Conservation (phyloP, 768 basidiomycete species). For the Tylopilus intermedius region DNA sequence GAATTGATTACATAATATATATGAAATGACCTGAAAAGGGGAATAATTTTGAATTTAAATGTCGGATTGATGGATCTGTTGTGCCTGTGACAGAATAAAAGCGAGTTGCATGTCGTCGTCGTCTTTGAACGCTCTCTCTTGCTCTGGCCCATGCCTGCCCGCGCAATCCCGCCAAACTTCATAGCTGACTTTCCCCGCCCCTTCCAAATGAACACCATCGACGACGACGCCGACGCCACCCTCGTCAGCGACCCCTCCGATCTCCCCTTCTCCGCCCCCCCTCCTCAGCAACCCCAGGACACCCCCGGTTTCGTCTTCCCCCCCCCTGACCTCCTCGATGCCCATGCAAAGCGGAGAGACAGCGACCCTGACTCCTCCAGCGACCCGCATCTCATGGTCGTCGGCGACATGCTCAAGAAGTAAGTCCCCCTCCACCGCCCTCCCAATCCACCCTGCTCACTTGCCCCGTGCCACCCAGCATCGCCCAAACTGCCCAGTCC, state of each 20-base stretch:
- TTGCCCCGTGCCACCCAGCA: constrained; percentile 37
- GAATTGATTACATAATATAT: constrained; percentile 18
- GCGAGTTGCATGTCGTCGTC: constrained; percentile 22
- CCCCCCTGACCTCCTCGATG: constrained; percentile 22
- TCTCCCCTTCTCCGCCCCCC: constrained; percentile 23
- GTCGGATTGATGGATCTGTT: constrained; percentile 14
- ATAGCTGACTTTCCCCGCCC: constrained; percentile 38
- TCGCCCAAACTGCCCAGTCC: constrained; percentile 55
- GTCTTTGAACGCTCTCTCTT: not conserved
- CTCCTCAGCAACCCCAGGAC: not conserved
- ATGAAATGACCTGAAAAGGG: constrained; percentile 14
- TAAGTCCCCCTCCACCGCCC: constrained; percentile 28
- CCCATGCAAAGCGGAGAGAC: constrained; percentile 11
- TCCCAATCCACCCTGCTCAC: constrained; percentile 5
- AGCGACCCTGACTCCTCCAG: constrained; percentile 31
- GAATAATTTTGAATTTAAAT: constrained; percentile 24
- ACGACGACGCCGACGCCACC: constrained; percentile 1
- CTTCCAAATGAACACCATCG: constrained; percentile 7
- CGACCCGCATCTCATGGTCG: constrained; percentile 46
- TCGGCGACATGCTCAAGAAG: constrained; percentile 51
- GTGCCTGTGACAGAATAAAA: constrained; percentile 37
- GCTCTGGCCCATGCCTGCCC: not conserved
- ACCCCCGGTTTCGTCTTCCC: constrained; percentile 25
- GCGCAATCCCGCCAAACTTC: not conserved
- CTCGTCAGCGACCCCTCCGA: constrained; percentile 21